phyloP scores from a whole-genome alignment of 345 rosid genomes.

The Murraya paniculata region DNA sequence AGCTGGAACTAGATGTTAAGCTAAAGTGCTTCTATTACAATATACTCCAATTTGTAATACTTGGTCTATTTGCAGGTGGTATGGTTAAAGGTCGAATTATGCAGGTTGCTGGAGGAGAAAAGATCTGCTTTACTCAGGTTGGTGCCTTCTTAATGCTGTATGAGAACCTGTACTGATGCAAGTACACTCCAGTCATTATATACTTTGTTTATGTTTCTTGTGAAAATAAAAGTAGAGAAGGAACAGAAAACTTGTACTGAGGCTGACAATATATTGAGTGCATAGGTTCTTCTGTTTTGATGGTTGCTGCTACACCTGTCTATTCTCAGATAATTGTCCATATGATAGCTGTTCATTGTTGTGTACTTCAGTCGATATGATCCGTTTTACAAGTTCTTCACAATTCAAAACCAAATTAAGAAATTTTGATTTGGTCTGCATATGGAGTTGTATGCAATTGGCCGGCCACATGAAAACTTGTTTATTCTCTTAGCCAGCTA shows the following conservation, averaged over 20 bases:
- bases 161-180: neutral
- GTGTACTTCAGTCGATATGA: no score
- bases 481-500: neutral
- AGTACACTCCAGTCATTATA: neutral
- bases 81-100: slow-evolving; percentile 91
- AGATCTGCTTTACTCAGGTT: slow-evolving; percentile 94
- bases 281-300: no score
- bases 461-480: neutral
- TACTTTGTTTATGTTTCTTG: neutral
- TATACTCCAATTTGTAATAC: neutral
- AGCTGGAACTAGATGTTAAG: neutral
- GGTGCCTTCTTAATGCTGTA: slow-evolving; percentile 4
- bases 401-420: neutral
- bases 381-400: no score
- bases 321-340: neutral
- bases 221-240: neutral
- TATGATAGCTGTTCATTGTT: neutral
- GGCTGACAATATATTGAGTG: neutral
- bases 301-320: neutral
- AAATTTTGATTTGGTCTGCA: neutral
- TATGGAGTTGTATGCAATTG: neutral
- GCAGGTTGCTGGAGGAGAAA: slow-evolving; percentile 94
- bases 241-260: neutral
- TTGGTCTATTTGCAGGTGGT: slow-evolving; percentile 54
- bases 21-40: neutral